Evolutionary conservation across 192 early-diverging fungal genomes (phyloP).

Genomic region (Gamsiella multidivaricata): DNA sequence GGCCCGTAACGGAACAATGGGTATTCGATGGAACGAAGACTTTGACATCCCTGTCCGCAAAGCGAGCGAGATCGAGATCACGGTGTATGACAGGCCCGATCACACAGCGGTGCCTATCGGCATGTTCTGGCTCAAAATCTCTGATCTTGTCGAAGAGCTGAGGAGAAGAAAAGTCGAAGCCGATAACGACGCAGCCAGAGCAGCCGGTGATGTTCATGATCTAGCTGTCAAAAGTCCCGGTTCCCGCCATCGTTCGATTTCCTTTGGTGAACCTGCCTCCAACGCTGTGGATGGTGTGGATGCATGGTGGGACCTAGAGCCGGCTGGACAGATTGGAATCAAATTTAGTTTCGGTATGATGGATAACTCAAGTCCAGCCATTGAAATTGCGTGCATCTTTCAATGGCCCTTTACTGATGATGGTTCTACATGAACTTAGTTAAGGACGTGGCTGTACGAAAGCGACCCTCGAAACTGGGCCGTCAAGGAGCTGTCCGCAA

Average conservation of each 20-base stretch:
- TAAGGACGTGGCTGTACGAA: conserved; percentile 58
- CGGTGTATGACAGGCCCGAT: conserved; percentile 85
- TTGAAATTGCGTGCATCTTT: too few relatives aligned
- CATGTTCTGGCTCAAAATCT: conserved; percentile 93
- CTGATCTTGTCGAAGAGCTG: conserved; percentile 90
- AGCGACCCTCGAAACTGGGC: conserved; percentile 71
- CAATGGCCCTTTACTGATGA: not conserved
- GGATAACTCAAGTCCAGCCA: too few relatives aligned
- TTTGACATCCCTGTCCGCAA: conserved; percentile 90
- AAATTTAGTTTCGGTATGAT: conserved; percentile 89
- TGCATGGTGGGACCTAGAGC: conserved; percentile 91
- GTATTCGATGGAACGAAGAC: conserved; percentile 84
- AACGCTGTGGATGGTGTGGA: conserved; percentile 68
- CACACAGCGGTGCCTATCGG: conserved; percentile 76
- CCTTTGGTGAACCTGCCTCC: conserved; percentile 3
- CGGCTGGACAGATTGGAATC: conserved; percentile 86
- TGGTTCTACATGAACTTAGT: conserved; percentile 38
- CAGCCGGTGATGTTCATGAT: conserved; percentile 46
- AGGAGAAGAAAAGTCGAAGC: conserved; percentile 76
- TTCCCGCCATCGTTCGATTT: conserved; percentile 7
- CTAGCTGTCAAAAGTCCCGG: conserved; percentile 26
- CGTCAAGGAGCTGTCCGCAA: conserved; percentile 83
- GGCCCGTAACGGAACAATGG: conserved; percentile 58
- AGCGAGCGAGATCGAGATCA: conserved; percentile 92
- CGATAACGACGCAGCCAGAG: conserved; percentile 65